phyloP scores from a whole-genome alignment of 306 rosid species.

The Sophora flavescens region DNA sequence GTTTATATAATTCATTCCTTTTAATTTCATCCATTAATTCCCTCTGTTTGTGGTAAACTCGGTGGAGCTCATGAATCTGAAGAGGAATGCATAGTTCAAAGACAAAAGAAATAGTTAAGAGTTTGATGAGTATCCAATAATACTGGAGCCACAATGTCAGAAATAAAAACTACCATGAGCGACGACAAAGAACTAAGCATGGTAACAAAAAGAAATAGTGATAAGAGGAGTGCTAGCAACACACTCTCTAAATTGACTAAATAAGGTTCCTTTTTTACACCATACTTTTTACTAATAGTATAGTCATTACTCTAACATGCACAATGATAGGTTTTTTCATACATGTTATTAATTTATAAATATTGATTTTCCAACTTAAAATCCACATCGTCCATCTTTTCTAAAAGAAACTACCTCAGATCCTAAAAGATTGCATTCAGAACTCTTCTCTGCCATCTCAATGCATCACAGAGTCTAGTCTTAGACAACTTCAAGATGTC shows the following conservation, averaged over 20 bases:
- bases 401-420: constrained; percentile 1
- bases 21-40: constrained; percentile 70
- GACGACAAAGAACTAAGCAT: not conserved
- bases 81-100: constrained; percentile 39
- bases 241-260: not conserved
- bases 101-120: constrained; percentile 11
- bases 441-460: constrained; percentile 25
- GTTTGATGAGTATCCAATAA: constrained; percentile 27
- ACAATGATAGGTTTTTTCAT: not conserved
- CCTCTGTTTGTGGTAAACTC: constrained; percentile 76
- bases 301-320: not conserved
- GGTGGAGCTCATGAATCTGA: constrained; percentile 91
- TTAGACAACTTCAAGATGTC: constrained; percentile 11
- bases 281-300: not conserved
- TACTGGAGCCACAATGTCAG: constrained; percentile 17
- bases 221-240: not conserved
- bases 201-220: constrained; percentile 3
- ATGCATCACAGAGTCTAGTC: constrained; percentile 4
- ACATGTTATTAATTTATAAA: constrained; percentile 10
- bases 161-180: constrained; percentile 38
- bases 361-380: not conserved
- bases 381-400: constrained; percentile 3
- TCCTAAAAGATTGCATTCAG: constrained; percentile 17
- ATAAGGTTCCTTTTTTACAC: constrained; percentile 18
- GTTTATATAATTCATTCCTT: constrained; percentile 53